Base-by-base conservation (phyloP, 2,329 filamentous ascomycete species). In the Exophiala calicioides region DNA sequence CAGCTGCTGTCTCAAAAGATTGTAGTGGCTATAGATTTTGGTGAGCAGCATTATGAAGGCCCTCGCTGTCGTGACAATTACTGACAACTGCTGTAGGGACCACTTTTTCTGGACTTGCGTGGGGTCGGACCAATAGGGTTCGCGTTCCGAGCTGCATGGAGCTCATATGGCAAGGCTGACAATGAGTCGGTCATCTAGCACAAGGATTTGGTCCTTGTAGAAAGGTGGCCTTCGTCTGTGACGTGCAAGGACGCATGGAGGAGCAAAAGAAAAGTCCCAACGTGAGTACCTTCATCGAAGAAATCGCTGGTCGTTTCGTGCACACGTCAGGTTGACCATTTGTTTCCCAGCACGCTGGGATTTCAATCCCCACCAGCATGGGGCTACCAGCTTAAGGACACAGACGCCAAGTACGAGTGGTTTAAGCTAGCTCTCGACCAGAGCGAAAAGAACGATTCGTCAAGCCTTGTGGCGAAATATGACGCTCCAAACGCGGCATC, bases 241-340 rank as follows among this genome's bases (percentile, higher is more conserved):
- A 56, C 9, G 27, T 33, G 1, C 51, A 56, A 5, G 44, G 30
- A 3, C 44, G 47, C 16, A 15, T 45, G 2, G 50, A 44, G 29
- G 58, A 55, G 5, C 43, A 47, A 34, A 58, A 54, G n/a, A 58
- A 62, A 60, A 21, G 57, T 58, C 0, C 58, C 56, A 0, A 60
- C 43, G 3, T 45, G 59, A 16, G 18, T 60, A 3, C 35, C 46
- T 3, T 60, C n/a, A n/a, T n/a, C n/a, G n/a, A n/a, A n/a, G n/a
- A 56, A 27, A 15, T 50, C 6, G 40, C 33, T 4, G 27, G 5
- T 3, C 15, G 34, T 3, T 44, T 27, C 21, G 16, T 49, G n/a
- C n/a, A n/a, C n/a, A n/a, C n/a, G n/a, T n/a, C n/a, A n/a, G n/a
- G n/a, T n/a, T n/a, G n/a, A n/a, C n/a, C n/a, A n/a, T n/a, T n/a